Evolutionary conservation across 306 rosid genomes (phyloP).

Genomic region (Spatholobus suberectus): DNA sequence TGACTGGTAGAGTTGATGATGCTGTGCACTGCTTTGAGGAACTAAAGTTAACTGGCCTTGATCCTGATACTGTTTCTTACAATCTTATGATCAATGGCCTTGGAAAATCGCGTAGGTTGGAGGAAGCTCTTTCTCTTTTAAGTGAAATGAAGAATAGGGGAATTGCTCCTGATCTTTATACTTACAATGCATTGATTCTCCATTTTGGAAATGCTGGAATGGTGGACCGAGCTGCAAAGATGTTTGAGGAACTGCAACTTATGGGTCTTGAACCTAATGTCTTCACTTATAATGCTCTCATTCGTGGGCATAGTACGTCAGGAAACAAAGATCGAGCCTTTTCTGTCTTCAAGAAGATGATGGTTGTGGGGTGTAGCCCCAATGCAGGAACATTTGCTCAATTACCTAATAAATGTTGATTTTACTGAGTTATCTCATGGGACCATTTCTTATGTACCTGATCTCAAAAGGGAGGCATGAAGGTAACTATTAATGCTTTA

Average conservation of each 20-base stretch:
- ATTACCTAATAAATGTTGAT: slow-evolving; percentile 77
- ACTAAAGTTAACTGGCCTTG: slow-evolving; percentile 79
- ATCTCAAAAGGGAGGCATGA: slow-evolving; percentile 35
- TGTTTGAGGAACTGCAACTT: slow-evolving; percentile 78
- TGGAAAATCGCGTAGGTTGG: slow-evolving; percentile 71
- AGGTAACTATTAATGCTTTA: slow-evolving; percentile 34
- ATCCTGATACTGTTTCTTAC: slow-evolving; percentile 75
- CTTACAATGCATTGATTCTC: slow-evolving; percentile 80
- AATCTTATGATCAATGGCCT: slow-evolving; percentile 85
- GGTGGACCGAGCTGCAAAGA: slow-evolving; percentile 74
- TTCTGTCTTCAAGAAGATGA: slow-evolving; percentile 82
- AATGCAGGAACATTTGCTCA: slow-evolving; percentile 77
- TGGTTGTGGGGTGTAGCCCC: slow-evolving; percentile 89
- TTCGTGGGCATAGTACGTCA: slow-evolving; percentile 75
- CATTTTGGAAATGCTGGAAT: slow-evolving; percentile 85
- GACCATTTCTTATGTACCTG: slow-evolving; percentile 24
- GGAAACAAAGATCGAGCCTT: slow-evolving; percentile 80
- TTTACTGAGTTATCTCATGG: slow-evolving; percentile 15
- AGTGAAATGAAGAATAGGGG: slow-evolving; percentile 77
- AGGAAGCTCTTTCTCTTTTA: slow-evolving; percentile 75
- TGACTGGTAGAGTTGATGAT: slow-evolving; percentile 75
- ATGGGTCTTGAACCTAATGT: slow-evolving; percentile 87
- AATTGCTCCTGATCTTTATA: slow-evolving; percentile 80
- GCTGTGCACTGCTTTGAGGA: slow-evolving; percentile 79
- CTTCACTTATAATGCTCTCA: slow-evolving; percentile 94